phyloP scores from a whole-genome alignment of 2,329 filamentous ascomycete genomes.

The Pseudogymnoascus sp. region DNA sequence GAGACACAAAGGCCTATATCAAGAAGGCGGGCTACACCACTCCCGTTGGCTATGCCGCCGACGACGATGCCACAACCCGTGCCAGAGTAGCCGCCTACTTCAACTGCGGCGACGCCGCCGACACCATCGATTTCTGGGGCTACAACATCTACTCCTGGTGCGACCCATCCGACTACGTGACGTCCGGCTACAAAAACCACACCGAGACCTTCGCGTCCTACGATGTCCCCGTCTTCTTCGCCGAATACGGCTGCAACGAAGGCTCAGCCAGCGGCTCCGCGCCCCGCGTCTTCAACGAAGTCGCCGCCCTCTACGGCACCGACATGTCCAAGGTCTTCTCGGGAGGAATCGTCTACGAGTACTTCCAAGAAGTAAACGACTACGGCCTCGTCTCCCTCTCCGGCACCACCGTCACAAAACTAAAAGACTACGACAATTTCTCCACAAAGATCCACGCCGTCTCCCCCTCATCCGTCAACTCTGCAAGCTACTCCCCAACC shows the following conservation, averaged over 20 bases:
- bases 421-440: constrained; percentile 62
- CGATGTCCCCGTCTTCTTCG: constrained; percentile 92
- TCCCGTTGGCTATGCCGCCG: constrained; percentile 90
- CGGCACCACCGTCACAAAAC: constrained; percentile 56
- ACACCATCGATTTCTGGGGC: constrained; percentile 89
- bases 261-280: constrained; percentile 32
- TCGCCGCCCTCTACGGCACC: constrained; percentile 66
- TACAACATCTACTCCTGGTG: constrained; percentile 99
- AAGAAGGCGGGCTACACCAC: constrained; percentile 66
- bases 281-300: constrained; percentile 73
- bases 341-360: constrained; percentile 97
- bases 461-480: constrained; percentile 49
- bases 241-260: constrained; percentile 93
- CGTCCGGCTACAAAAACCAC: constrained; percentile 73
- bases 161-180: constrained; percentile 65
- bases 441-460: constrained; percentile 31
- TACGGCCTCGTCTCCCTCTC: constrained; percentile 45
- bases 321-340: constrained; percentile 83
- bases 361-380: constrained; percentile 82
- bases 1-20: constrained; percentile 92
- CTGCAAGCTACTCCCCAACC: constrained; percentile 59
- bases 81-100: constrained; percentile 81
- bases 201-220: constrained; percentile 80
- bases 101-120: constrained; percentile 66
- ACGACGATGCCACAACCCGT: constrained; percentile 80